Percentiles rank a stretch among this genome's conserved stretches.
Conservation (phyloP, 352 stramenopile genomes). For the Albugo candida region DNA sequence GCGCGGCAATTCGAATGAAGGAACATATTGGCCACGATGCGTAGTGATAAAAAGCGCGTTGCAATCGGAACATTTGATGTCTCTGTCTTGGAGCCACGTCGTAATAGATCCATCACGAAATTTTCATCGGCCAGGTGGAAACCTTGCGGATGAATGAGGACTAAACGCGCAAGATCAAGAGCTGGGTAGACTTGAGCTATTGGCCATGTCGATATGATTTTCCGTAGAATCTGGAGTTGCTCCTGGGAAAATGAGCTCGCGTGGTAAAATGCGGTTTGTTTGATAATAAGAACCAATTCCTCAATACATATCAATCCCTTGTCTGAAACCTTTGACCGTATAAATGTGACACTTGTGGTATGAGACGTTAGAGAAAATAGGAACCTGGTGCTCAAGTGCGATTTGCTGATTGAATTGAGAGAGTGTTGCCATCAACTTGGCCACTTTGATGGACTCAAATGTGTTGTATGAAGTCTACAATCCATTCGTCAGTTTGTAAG, state of each 20-base stretch:
- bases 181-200: conserved; percentile 70
- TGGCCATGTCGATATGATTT: conserved; percentile 50
- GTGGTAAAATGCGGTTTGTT: conserved; percentile 83
- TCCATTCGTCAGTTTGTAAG: conserved; percentile 4
- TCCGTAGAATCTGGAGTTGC: conserved; percentile 40
- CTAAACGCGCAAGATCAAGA: conserved; percentile 82
- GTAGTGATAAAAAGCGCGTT: conserved; percentile 50
- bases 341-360: conserved; percentile 1
- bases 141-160: conserved; percentile 78
- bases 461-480: conserved; percentile 68
- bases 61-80: conserved; percentile 21
- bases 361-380: conserved; percentile 1
- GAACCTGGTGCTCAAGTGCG: conserved; percentile 25
- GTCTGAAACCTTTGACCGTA: conserved; percentile 1
- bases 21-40: conserved; percentile 66
- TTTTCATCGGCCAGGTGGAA: conserved; percentile 13
- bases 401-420: conserved; percentile 77
- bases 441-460: conserved; percentile 85
- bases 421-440: conserved; percentile 83
- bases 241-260: conserved; percentile 52
- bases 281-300: conserved; percentile 45
- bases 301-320: background rate
- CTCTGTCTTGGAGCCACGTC: conserved; percentile 16
- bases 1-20: conserved; percentile 23
- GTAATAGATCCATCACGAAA: conserved; percentile 17